Conservation (phyloP, 2,329 filamentous ascomycete species). For the Sclerotinia minor region DNA sequence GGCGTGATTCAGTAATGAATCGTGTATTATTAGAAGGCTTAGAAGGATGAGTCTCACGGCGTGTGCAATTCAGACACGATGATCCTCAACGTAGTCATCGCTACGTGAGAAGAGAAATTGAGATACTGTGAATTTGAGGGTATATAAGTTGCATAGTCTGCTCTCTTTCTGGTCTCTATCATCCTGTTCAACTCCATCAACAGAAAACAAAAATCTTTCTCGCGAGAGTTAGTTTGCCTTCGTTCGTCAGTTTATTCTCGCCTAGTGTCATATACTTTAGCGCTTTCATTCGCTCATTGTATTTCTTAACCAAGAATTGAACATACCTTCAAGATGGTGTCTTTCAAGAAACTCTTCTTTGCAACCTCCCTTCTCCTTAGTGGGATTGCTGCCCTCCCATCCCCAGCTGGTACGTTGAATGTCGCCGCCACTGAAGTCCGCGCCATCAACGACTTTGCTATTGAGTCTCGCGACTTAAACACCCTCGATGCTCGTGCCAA, state of each 20-base stretch:
- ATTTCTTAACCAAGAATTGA: neutral
- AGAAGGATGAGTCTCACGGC: neutral
- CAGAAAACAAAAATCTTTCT: neutral
- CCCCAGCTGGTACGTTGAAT: neutral
- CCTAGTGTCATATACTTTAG: neutral
- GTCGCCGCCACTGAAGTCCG: neutral
- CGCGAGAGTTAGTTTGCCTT: neutral
- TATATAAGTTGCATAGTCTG: neutral
- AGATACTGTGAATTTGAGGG: neutral
- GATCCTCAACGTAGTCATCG: neutral
- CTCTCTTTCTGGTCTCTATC: neutral
- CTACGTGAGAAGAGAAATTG: neutral
- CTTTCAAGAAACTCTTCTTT: constrained; percentile 1
- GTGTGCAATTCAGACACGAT: neutral
- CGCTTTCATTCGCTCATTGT: constrained; percentile 3
- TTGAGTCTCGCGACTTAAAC: constrained; percentile 7
- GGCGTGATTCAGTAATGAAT: neutral
- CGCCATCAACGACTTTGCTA: neutral
- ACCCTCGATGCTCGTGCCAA: neutral
- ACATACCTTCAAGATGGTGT: neutral
- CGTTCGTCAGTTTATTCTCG: neutral
- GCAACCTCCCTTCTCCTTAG: neutral
- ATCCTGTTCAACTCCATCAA: neutral
- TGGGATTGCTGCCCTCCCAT: neutral
- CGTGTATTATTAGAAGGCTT: neutral